Percentiles rank a stretch among this genome's conserved stretches.
Evolutionary conservation across 78 protist genomes (phyloP).

Genomic region (Goniomonas avonlea): DNA sequence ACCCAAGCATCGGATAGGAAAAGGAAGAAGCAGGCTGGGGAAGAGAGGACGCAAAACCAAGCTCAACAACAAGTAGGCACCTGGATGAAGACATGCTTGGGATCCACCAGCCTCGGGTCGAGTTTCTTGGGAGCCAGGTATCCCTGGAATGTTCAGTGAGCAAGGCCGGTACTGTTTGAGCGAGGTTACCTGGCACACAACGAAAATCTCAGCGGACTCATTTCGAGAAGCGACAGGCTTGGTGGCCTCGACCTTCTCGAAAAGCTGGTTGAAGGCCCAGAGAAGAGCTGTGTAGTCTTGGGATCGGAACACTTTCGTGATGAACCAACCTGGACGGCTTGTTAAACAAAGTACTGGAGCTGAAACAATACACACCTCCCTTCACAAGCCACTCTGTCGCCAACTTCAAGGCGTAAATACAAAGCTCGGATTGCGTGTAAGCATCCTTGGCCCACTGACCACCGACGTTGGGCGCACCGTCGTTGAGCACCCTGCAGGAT

Average conservation of each 20-base stretch:
- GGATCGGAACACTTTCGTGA: slow-evolving; percentile 97
- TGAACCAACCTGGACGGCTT: slow-evolving; percentile 56
- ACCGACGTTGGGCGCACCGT: slow-evolving; percentile 99
- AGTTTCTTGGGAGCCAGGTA: slow-evolving; percentile 78
- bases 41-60: background rate
- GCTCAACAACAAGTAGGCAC: slow-evolving; percentile 9
- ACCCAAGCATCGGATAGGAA: background rate
- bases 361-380: too few species aligned
- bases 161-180: background rate
- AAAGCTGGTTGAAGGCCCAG: slow-evolving; percentile 85
- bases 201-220: slow-evolving; percentile 96
- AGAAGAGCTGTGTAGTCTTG: slow-evolving; percentile 87
- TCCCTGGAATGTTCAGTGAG: background rate
- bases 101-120: slow-evolving; percentile 81
- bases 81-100: slow-evolving; percentile 69
- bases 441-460: slow-evolving; percentile 92
- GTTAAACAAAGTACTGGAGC: too few species aligned
- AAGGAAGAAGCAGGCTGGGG: background rate
- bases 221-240: slow-evolving; percentile 86
- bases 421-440: slow-evolving; percentile 84
- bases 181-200: slow-evolving; percentile 79
- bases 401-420: slow-evolving; percentile 77
- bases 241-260: slow-evolving; percentile 88
- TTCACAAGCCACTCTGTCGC: slow-evolving; percentile 80
- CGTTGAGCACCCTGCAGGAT: slow-evolving; percentile 84